phyloP scores from a whole-genome alignment of 2,329 filamentous ascomycete genomes.

The Cladophialophora yegresii region DNA sequence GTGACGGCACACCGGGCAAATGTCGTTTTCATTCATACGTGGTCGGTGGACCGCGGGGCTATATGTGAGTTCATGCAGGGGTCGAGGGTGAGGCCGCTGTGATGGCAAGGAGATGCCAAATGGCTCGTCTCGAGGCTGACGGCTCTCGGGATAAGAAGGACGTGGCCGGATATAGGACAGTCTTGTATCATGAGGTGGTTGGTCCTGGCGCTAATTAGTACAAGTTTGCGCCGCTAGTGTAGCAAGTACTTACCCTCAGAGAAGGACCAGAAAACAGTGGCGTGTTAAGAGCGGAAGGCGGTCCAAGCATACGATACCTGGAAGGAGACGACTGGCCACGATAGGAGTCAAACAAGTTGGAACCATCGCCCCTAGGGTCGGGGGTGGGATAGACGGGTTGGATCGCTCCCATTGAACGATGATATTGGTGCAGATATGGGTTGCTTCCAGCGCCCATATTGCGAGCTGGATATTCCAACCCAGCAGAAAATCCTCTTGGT shows the following conservation, averaged over 20 bases:
- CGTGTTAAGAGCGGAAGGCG: conserved; percentile 6
- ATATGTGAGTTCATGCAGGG: conserved; percentile 22
- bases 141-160: conserved; percentile 22
- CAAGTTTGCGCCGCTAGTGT: not conserved
- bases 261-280: conserved; percentile 7
- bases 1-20: conserved; percentile 51
- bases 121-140: conserved; percentile 23
- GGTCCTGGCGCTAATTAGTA: conserved; percentile 17
- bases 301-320: conserved; percentile 16
- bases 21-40: conserved; percentile 46
- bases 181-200: conserved; percentile 12
- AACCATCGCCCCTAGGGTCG: conserved; percentile 9
- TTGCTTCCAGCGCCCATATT: conserved; percentile 5
- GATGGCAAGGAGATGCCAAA: conserved; percentile 10
- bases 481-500: conserved; percentile 6
- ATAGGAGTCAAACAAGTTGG: conserved; percentile 14
- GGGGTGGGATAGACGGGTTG: conserved; percentile 12
- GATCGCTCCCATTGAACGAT: conserved; percentile 3
- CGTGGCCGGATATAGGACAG: conserved; percentile 16
- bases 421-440: conserved; percentile 7
- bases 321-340: conserved; percentile 14
- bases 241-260: conserved; percentile 16
- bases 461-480: not conserved
- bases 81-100: conserved; percentile 11
- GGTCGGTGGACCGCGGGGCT: conserved; percentile 30